Conservation (phyloP, 1,284 basidiomycete species). For the Megacollybia platyphylla region DNA sequence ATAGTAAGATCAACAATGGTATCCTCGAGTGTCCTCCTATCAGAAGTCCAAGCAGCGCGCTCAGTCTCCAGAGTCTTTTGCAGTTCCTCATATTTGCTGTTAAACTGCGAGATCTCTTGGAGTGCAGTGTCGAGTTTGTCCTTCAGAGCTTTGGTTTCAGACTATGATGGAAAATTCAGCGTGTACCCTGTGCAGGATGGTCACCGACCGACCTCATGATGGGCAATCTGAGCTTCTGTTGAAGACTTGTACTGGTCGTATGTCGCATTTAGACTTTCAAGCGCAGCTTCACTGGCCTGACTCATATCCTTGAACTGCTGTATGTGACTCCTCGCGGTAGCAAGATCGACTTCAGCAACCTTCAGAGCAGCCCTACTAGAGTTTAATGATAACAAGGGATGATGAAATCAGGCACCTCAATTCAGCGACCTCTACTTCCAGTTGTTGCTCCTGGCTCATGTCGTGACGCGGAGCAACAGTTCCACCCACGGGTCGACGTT, state of each 20-base stretch:
- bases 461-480: constrained; percentile 25
- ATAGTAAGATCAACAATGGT: constrained; percentile 66
- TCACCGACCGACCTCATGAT: constrained; percentile 42
- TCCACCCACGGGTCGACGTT: constrained; percentile 43
- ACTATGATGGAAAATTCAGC: constrained; percentile 25
- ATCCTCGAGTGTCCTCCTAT: constrained; percentile 71
- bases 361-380: constrained; percentile 55
- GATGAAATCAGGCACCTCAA: constrained; percentile 38
- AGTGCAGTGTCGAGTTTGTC: constrained; percentile 46
- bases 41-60: constrained; percentile 54
- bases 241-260: constrained; percentile 70
- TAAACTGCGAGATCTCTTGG: constrained; percentile 41
- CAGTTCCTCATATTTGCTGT: constrained; percentile 39
- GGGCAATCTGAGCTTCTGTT: constrained; percentile 52
- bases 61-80: constrained; percentile 57
- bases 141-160: constrained; percentile 53
- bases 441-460: constrained; percentile 60
- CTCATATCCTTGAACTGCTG: constrained; percentile 80
- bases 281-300: constrained; percentile 67
- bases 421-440: constrained; percentile 78
- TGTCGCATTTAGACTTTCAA: constrained; percentile 56
- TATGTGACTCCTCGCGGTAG: constrained; percentile 57
- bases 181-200: background rate
- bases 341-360: constrained; percentile 63
- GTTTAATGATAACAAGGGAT: background rate